Base-by-base conservation (phyloP, 2,329 filamentous ascomycete species). In the Colletotrichum cereale region DNA sequence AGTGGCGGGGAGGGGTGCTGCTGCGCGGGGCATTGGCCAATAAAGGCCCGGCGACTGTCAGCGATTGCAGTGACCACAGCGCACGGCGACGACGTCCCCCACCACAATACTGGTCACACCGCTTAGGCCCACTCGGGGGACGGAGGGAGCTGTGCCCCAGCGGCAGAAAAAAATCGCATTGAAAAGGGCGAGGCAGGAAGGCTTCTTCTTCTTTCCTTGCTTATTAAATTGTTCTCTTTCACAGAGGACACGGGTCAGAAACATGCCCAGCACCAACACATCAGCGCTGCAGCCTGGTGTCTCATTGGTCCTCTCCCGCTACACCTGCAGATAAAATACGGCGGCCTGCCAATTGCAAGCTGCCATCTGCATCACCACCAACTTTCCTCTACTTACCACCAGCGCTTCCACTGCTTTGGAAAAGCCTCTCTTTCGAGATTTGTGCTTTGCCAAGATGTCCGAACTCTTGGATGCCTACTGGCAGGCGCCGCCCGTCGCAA, bases 401-500 rank as follows among this genome's bases (percentile, higher is more conserved):
- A 56, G 53, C 40, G 53, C 40, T 44, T 29, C n/a, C 48, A 21
- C 34, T 16, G n/a, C 60, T 26, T 44, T 24, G 34, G 44, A 52
- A 61, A 21, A 60, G 24, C 31, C 34, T 50, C 52, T 64, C 26
- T 12, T 55, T 42, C 57, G 44, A 34, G 57, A 62, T 34, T 67
- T 60, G n/a, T 38, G 64, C 65, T 66, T 55, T 57, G 56, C 56
- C 66, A 72, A 61, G 38, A 72, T 73, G 72, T 73, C 74, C 38
- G 71, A 74, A 36, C 55, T 77, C 26, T 60, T 77, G 62, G 79
- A 79, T 40, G 77, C 76, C 72, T 85, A 81, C 76, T 82, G 81
- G 82, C 80, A 78, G 72, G 74, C 82, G 75, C 83, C 84, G 47
- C 78, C 81, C 60, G 77, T 85, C 72, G 77, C 84, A 73, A 82